Base-by-base conservation (phyloP, 352 stramenopile genomes). In the Globisporangium ultimum region DNA sequence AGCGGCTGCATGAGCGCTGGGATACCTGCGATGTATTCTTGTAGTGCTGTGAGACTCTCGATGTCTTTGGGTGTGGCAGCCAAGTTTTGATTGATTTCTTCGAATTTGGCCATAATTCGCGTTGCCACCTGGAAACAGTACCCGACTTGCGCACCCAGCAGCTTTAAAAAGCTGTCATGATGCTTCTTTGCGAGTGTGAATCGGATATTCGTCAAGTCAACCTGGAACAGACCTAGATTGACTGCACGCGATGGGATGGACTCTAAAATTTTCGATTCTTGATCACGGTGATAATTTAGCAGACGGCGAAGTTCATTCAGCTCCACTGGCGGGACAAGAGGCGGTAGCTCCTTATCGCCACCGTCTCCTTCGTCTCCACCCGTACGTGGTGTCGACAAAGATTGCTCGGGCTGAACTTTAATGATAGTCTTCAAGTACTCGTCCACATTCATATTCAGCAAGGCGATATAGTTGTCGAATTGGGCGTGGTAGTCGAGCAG, bases 401-500 rank as follows among this genome's bases (percentile, higher is more conserved):
- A 70, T 0, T 46, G 28, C 34, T 61, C 53, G 38, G 74, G 71
- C 17, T 87, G 76, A 0, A 63, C 58, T 34, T 74, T 72, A 49
- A 89, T 84, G n/a, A 87, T 81, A 14, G 67, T 72, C 40, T 72
- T 78, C 42, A 96, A 52, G 59, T 96, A 95, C 4, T 85, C 71
- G 15, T 93, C 78, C 0, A 97, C 80, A 53, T 98, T 88, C 43
- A 98, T 69, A 48, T 97, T 97, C 2, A 98, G 71, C 34, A 98
- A 76, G 9, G 89, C 55, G 11, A 97, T 62, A 63, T 97, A 97
- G 53, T 78, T 73, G 10, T 90, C 72, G 36, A 97, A 93, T 51
- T 93, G 84, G 0, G 32, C 64, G 20, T 89, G 71, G 63, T 98
- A 98, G 12, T 76, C 64, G 0, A 93, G 51, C 15, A 97, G 60